Evolutionary conservation across 805 yeast species (phyloP), one percentile per base, ranked within the genome.

Genomic region (Debaryomyces hansenii): DNA sequence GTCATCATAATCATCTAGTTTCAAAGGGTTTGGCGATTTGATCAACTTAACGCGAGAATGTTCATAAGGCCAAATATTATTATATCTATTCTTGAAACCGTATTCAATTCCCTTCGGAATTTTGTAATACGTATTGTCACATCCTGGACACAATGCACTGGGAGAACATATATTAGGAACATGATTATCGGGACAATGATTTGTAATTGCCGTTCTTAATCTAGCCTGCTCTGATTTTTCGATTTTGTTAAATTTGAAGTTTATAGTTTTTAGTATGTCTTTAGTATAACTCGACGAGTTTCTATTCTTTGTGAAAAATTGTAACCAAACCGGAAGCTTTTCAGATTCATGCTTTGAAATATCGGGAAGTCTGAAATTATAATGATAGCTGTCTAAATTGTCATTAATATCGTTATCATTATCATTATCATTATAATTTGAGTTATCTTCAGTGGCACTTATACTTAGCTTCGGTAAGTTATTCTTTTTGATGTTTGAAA

Each of bases 61-160:
- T 54, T 74, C 79, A 54, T 73, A 74, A 0, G 79, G 79, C 77
- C 77, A 74, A 8, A 74, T 66, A 44, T 74, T 74, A 33, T 72
- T 68, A 57, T 74, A 74, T 40, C 79, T 55, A 49, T 74, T 74
- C 51, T 74, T 74, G 47, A 61, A 65, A 7, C 78, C 78, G 46
- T 61, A 66, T 48, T 74, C 79, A 8, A 74, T 65, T 0, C 79
- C 79, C 44, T 62, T 56, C 1, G 79, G 78, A 14, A 74, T 58
- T 41, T 63, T 62, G 47, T 71, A 74, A 18, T 56, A 56, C 40
- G 66, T 72, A 4, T 60, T 58, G 48, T 73, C 77, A 56, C 78
- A 74, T 29, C 63, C 60, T 2, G 75, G 74, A 46, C 79, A 74
- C 40, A 71, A 62, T 2, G 70, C 63, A 47, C 63, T 62, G 5